Evolutionary conservation across 768 basidiomycete genomes (phyloP).

Genomic region (Amanita jacksonii): DNA sequence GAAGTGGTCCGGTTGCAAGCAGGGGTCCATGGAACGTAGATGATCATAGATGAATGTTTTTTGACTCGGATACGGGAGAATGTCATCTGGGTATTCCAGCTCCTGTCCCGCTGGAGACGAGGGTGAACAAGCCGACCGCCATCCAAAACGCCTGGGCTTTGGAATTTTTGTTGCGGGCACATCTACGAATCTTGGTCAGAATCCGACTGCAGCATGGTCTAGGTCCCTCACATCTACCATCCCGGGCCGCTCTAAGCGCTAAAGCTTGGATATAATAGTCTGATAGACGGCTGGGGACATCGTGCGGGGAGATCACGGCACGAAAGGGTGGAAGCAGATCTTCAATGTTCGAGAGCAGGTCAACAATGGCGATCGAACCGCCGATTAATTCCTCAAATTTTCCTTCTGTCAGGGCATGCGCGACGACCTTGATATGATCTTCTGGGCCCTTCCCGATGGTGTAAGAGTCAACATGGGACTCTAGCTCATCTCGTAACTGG

Average conservation of each 20-base stretch:
- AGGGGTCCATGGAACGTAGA: constrained; percentile 38
- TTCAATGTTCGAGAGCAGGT: constrained; percentile 29
- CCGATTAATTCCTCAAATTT: constrained; percentile 26
- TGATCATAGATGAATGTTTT: constrained; percentile 46
- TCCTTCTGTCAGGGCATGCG: constrained; percentile 27
- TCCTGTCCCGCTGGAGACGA: constrained; percentile 26
- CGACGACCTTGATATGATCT: constrained; percentile 19
- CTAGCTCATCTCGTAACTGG: constrained; percentile 26
- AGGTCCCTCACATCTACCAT: constrained; percentile 17
- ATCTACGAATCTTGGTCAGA: constrained; percentile 12
- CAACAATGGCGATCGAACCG: constrained; percentile 21
- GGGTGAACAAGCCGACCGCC: constrained; percentile 32
- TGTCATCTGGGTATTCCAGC: constrained; percentile 25
- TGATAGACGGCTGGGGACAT: constrained; percentile 29
- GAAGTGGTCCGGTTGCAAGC: constrained; percentile 33
- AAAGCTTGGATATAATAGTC: constrained; percentile 24
- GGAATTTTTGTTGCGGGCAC: constrained; percentile 25
- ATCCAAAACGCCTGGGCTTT: constrained; percentile 20
- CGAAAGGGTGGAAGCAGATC: constrained; percentile 35
- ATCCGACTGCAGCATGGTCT: neutral
- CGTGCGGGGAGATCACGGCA: constrained; percentile 35
- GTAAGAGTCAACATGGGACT: constrained; percentile 30
- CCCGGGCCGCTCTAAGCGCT: constrained; percentile 19
- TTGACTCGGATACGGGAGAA: constrained; percentile 20
- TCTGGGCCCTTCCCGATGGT: constrained; percentile 27